Conservation (phyloP, 805 yeast species). For the Candida taoyuanica region DNA sequence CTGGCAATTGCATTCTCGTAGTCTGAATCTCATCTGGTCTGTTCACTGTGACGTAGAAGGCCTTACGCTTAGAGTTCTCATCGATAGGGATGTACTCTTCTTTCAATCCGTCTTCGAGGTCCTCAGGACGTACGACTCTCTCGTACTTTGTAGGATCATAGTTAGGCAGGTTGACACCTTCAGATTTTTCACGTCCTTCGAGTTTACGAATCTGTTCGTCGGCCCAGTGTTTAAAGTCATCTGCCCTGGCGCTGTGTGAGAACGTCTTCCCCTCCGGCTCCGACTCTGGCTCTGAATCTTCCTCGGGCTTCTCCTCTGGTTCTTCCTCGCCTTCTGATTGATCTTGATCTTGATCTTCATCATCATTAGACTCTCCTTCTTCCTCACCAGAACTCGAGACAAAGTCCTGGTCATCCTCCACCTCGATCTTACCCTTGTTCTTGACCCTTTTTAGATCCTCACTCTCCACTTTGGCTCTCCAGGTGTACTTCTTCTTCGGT, state of each 20-base stretch:
- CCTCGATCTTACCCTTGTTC: slow-evolving; percentile 8
- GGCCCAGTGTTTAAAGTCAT: slow-evolving; percentile 86
- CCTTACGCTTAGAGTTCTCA: slow-evolving; percentile 45
- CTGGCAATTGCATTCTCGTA: slow-evolving; percentile 74
- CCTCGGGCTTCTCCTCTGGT: slow-evolving; percentile 7
- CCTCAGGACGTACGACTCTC: slow-evolving; percentile 59
- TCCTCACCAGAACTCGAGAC: slow-evolving; percentile 33
- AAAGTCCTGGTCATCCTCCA: slow-evolving; percentile 63
- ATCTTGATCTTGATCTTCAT: slow-evolving; percentile 27
- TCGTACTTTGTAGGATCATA: slow-evolving; percentile 39
- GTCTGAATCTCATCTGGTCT: slow-evolving; percentile 65
- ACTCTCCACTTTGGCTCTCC: slow-evolving; percentile 58
- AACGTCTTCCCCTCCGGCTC: too few species aligned
- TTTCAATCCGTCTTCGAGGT: slow-evolving; percentile 63
- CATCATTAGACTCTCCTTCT: slow-evolving; percentile 17
- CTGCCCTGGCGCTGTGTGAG: slow-evolving; percentile 46
- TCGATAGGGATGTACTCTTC: slow-evolving; percentile 60
- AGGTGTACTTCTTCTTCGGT: slow-evolving; percentile 57
- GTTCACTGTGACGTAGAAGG: slow-evolving; percentile 62
- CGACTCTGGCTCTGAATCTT: slow-evolving; percentile 27
- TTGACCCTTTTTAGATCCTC: slow-evolving; percentile 41
- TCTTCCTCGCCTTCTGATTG: slow-evolving; percentile 32
- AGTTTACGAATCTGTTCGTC: slow-evolving; percentile 60
- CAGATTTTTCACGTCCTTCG: slow-evolving; percentile 54
- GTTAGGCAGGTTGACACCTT: slow-evolving; percentile 34